Conservation (phyloP, 306 rosid genomes). For the Vigna hirtella region DNA sequence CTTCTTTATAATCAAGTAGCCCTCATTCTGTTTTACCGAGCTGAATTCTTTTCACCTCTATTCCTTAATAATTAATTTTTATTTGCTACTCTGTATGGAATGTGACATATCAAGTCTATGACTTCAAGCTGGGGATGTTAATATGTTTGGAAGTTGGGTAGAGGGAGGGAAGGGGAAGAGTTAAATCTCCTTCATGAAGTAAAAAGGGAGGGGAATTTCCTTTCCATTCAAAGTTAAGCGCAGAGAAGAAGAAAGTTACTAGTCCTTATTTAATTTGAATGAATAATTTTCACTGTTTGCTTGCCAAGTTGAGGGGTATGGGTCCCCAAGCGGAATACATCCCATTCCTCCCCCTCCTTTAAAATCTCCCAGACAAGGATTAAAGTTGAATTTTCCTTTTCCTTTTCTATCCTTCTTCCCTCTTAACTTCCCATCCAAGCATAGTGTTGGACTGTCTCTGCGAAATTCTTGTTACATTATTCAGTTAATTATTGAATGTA, state of each 20-base stretch:
- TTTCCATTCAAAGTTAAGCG: constrained; percentile 10
- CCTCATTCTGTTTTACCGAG: constrained; percentile 22
- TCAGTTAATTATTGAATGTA: constrained; percentile 23
- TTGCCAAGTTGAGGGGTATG: constrained; percentile 25
- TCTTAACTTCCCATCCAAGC: background rate
- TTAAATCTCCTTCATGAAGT: constrained; percentile 19
- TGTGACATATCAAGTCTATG: constrained; percentile 21
- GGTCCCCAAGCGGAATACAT: constrained; percentile 10
- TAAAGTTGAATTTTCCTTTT: background rate
- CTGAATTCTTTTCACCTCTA: constrained; percentile 7
- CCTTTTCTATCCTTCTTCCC: background rate
- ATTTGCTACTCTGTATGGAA: constrained; percentile 20
- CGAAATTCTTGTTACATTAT: constrained; percentile 15
- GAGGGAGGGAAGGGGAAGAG: constrained; percentile 21
- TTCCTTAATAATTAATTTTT: constrained; percentile 6
- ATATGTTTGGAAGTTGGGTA: constrained; percentile 19
- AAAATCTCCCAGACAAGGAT: constrained; percentile 10
- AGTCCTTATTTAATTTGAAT: constrained; percentile 29
- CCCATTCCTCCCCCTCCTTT: constrained; percentile 18
- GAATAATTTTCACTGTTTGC: background rate
- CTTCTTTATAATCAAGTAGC: constrained; percentile 33
- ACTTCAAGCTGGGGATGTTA: constrained; percentile 33
- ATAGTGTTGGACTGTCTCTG: constrained; percentile 7
- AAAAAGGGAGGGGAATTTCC: constrained; percentile 15
- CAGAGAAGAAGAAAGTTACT: constrained; percentile 5